Evolutionary conservation across 2,329 filamentous ascomycete species (phyloP).

Genomic region (Fonsecaea pugnacius): DNA sequence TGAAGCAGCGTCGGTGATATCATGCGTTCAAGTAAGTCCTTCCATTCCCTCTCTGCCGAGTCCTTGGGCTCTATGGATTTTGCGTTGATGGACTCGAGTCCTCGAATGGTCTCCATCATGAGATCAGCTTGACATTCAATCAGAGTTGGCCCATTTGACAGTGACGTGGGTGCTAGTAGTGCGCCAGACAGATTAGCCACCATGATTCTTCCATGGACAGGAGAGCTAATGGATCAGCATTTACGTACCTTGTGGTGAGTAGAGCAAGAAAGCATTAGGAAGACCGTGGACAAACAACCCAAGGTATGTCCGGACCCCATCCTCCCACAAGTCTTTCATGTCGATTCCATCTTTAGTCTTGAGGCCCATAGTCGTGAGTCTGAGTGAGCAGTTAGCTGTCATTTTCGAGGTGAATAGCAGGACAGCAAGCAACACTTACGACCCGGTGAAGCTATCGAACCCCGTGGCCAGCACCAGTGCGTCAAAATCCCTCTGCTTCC

Average conservation of each 20-base stretch:
- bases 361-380: constrained; percentile 48
- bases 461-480: constrained; percentile 51
- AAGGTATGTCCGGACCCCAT: constrained; percentile 48
- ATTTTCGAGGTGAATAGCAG: neutral
- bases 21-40: constrained; percentile 55
- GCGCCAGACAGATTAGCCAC: no score
- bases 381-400: no score
- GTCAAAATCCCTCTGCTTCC: constrained; percentile 43
- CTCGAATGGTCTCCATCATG: no score
- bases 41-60: constrained; percentile 56
- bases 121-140: no score
- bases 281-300: constrained; percentile 50
- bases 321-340: constrained; percentile 46
- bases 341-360: constrained; percentile 40
- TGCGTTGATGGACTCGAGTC: no score
- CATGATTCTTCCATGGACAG: no score
- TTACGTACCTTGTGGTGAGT: constrained; percentile 55
- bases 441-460: constrained; percentile 49
- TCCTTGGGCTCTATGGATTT: constrained; percentile 54
- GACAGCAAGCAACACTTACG: constrained; percentile 15
- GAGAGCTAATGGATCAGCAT: no score
- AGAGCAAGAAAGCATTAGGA: constrained; percentile 58
- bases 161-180: constrained; percentile 37
- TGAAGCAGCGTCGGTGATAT: constrained; percentile 52
- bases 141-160: no score